Evolutionary conservation across 352 stramenopile species (phyloP), one percentile per base, ranked within the genome.

Genomic region (Pythium insidiosum): DNA sequence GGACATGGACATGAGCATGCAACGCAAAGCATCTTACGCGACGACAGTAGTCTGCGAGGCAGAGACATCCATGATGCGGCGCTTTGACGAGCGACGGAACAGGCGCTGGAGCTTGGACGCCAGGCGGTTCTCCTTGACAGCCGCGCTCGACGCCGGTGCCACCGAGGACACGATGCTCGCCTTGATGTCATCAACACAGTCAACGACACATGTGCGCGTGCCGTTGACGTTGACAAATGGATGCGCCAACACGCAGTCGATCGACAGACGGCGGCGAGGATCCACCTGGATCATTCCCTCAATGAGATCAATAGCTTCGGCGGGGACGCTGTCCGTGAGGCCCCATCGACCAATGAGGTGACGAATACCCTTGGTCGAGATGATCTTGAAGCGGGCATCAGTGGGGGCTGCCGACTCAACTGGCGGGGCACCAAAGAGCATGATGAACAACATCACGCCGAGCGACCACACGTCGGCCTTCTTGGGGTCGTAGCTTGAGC

Each of bases 391-490:
- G 33, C 70, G 62, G n/a, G 73, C 68, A 45, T 86, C 71, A 13
- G 56, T 59, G 20, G 51, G 59, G 28, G 69, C 64, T n/a, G 74
- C 70, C 11, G 64, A 67, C 58, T 84, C 73, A 12, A 87, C 73
- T 12, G 72, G 76, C 16, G 76, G 72, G 20, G 72, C 73, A 22
- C 71, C 71, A 15, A 83, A 63, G 18, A 89, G 59, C 68, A 92
- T 84, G 56, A 89, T 84, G 49, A 92, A 92, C 7, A 92, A 53
- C 71, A 92, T 88, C 25, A 92, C 73, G 44, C 80, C 80, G 24
- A 92, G 69, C 43, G 80, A 92, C 80, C 80, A 92, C 31, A 92
- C 66, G 48, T 92, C 80, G 15, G 76, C 76, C 50, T 82, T 84
- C n/a, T 66, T 73, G 11, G 80, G 70, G 59, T 84, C 65, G 53